Evolutionary conservation across 331 rosid genomes (phyloP), one percentile per base, ranked within the genome.

Genomic region (Stylosanthes scabra): DNA sequence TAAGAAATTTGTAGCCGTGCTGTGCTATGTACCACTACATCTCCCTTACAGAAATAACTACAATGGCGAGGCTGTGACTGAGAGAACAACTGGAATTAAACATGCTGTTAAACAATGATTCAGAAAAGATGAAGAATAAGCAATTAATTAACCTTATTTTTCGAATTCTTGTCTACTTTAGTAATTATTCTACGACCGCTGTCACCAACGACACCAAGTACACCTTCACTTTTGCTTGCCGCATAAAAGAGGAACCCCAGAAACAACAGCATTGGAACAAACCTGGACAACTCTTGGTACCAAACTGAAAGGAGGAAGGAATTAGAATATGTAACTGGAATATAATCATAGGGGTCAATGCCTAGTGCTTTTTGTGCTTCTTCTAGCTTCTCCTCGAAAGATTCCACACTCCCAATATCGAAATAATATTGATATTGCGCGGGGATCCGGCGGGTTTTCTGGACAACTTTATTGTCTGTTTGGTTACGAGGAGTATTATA

Each of bases 331-430:
- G 88, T 87, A 16, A 94, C 97, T 59, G 97, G 99, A 62, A 94
- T 83, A 82, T 62, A 87, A 80, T 91, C 84, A 66, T 90, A 93
- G 70, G 93, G 71, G 65, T 91, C 96, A 56, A 91, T 86, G 72
- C 90, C 89, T 15, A 94, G 66, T 15, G 86, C 81, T 62, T 84
- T 90, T 68, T 94, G 97, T 4, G 91, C 97, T 78, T 94, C 96
- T 84, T 91, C 96, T 82, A 94, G 63, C 88, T 94, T 94, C 84
- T 88, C 97, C 90, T 94, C 97, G 50, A 94, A 94, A 49, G 88
- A 86, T 63, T 94, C 97, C 37, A 94, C 84, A 69, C 96, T 94
- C 66, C 99, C 99, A 72, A 94, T 86, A 67, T 81, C 86, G 79
- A 94, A 91, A 62, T 63, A 87, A 74, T 86, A 91, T 78, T 82